These are phyloP conservation scores for Sporopachydermia lactativora DNA, from an alignment of 805 yeast genomes.

Conservation along the genomic window DNA sequence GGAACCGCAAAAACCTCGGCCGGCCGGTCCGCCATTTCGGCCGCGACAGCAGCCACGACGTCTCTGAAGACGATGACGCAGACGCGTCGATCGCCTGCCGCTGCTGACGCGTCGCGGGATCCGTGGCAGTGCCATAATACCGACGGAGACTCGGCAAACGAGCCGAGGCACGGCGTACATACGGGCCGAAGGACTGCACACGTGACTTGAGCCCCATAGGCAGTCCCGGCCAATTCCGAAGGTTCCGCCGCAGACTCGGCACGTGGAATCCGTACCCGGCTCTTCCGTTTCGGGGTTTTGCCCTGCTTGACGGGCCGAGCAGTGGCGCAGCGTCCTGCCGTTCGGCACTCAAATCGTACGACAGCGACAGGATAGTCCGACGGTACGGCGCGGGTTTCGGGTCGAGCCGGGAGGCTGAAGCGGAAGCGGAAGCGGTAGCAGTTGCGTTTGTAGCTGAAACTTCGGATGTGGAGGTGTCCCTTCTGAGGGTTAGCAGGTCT, in stretches of 20 bases:
- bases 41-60: background rate
- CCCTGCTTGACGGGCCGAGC: background rate
- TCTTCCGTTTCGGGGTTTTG: too few relatives aligned
- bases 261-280: background rate
- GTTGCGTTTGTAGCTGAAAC: background rate
- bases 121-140: background rate
- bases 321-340: background rate
- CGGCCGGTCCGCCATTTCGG: conserved; percentile 1
- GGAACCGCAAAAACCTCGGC: conserved; percentile 1
- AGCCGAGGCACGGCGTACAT: background rate
- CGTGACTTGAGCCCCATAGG: background rate
- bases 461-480: background rate
- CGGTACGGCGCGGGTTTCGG: background rate
- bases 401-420: background rate
- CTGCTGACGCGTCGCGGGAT: background rate
- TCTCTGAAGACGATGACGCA: background rate
- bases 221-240: background rate
- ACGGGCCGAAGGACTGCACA: background rate
- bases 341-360: background rate
- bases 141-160: background rate
- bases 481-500: background rate
- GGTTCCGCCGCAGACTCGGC: background rate
- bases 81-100: background rate
- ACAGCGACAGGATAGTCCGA: background rate
- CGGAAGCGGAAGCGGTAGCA: background rate